These are phyloP conservation scores for Oryza officinalis DNA, from an alignment of 176 grass and related monocot species.

Conservation along the genomic window DNA sequence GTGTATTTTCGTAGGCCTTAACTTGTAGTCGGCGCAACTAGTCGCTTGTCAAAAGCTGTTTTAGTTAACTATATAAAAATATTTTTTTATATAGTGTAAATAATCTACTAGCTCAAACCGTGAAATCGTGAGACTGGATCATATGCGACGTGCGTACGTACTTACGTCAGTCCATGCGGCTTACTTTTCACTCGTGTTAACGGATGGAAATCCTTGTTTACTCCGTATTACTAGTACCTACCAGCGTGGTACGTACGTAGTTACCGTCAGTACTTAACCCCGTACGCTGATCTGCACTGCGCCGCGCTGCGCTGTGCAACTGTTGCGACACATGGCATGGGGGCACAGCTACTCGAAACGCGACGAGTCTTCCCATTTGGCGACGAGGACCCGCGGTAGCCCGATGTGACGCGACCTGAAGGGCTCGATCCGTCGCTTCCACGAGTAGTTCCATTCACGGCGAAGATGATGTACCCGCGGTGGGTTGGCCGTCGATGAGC, in stretches of 20 bases:
- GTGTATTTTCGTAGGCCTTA: no score
- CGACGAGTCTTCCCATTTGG: not conserved
- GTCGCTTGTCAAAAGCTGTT: no score
- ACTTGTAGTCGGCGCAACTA: no score
- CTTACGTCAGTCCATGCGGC: not conserved
- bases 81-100: no score
- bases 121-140: no score
- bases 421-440: conserved; percentile 18
- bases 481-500: not conserved
- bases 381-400: not conserved
- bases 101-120: no score
- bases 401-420: conserved; percentile 15
- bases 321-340: not conserved
- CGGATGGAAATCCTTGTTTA: not conserved
- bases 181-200: not conserved
- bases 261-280: not conserved
- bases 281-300: not conserved
- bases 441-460: not conserved
- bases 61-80: no score
- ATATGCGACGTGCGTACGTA: not conserved
- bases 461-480: not conserved
- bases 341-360: not conserved
- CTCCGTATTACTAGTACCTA: not conserved
- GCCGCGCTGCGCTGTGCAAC: no score
- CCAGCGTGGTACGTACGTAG: no score